Evolutionary conservation across 805 yeast genomes (phyloP).

Genomic region (Wickerhamomyces silvicola): DNA sequence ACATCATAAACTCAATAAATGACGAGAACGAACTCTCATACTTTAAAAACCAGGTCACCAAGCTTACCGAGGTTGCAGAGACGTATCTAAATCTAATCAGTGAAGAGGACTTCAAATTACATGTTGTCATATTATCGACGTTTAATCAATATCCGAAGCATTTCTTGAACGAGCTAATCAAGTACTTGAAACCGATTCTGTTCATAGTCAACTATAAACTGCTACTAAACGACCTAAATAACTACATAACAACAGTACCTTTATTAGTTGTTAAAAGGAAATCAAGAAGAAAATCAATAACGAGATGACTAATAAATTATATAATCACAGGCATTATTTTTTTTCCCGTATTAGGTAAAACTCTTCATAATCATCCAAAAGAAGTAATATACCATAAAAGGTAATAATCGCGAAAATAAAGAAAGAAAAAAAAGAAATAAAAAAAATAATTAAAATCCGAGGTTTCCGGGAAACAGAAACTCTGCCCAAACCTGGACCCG

Average conservation of each 20-base stretch:
- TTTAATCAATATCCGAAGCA: conserved; percentile 34
- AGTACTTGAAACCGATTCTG: conserved; percentile 26
- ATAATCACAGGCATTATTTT: too few species aligned
- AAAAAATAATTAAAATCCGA: too few species aligned
- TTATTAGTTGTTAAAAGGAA: conserved; percentile 18
- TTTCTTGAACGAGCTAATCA: conserved; percentile 29
- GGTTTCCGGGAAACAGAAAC: too few species aligned
- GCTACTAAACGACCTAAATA: conserved; percentile 8
- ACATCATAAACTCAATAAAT: conserved; percentile 51
- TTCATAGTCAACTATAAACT: conserved; percentile 16
- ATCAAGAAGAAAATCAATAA: conserved; percentile 4
- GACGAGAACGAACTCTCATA: conserved; percentile 28
- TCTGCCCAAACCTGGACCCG: too few species aligned
- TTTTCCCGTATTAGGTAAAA: too few species aligned
- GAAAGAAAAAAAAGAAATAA: too few species aligned
- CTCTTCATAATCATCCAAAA: too few species aligned
- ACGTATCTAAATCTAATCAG: conserved; percentile 10
- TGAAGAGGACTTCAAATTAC: conserved; percentile 15
- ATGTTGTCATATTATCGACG: conserved; percentile 27
- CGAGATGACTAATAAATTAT: too few species aligned
- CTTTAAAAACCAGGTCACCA: conserved; percentile 10
- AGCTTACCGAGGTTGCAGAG: conserved; percentile 7
- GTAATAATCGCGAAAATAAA: too few species aligned
- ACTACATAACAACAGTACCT: conserved; percentile 20
- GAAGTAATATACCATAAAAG: too few species aligned